Base-by-base conservation (phyloP, 225 moss, liverwort and hornwort genomes). In the Polytrichum commune region DNA sequence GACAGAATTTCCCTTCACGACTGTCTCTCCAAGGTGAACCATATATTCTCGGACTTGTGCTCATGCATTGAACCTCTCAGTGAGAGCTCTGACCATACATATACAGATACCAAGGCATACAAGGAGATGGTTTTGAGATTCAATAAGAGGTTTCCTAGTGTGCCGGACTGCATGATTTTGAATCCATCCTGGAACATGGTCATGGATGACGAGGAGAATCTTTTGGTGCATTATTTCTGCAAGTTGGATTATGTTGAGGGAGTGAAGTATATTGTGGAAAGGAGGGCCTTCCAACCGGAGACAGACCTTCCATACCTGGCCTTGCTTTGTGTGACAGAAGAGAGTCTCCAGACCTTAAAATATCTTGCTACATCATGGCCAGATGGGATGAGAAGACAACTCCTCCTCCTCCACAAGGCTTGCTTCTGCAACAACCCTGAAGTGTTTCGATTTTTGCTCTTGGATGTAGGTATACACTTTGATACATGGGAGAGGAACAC, bases 221-320 rank as follows among this genome's bases (percentile, higher is more conserved):
- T 74, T 38, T 66, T 79, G 74, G 70, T 79, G 35, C 74, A 75
- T 8, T 58, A 71, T 54, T 71, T 79, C 60, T 79, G 75, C 64
- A 75, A 54, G 53, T 61, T 79, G 5, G 70, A 75, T 71, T 79
- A 63, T 66, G 70, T 7, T 53, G 79, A 79, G 65, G 75, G 79
- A 74, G 74, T 79, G 0, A 1, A 75, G 70, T 74, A 75, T 66
- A 66, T 75, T 61, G 65, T 75, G 30, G 75, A 75, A 1, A 67
- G 0, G 75, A 69, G 67, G 5, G 23, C 26, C 28, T 28, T 28
- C 28, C 28, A 28, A 28, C 4, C 28, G 28, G 22, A 38, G 29
- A 28, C 29, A 35, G 67, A 68, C 38, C 29, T 68, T 68, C 29
- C 38, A 29, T 29, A 68, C 29, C 29, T 68, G 67, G 10, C 67